A percentile compares a stretch with the other conserved stretches of the same genome.
Evolutionary conservation across 2,329 filamentous ascomycete species (phyloP).

Genomic region (Fusarium longipes): DNA sequence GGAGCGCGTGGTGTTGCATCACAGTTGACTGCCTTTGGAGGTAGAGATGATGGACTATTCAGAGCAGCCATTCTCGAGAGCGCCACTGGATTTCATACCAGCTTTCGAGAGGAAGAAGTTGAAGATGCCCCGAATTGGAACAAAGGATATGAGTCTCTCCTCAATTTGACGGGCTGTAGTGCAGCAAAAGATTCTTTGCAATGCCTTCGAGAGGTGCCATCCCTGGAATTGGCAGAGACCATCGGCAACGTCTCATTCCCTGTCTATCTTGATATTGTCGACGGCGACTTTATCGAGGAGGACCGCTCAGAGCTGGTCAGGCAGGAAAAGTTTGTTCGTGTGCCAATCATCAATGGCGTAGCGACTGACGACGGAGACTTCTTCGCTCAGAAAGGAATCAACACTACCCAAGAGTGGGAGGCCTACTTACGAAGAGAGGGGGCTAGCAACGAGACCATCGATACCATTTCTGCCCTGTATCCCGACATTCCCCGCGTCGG

Average conservation of each 20-base stretch:
- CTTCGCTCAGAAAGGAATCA: constrained; percentile 23
- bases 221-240: constrained; percentile 9
- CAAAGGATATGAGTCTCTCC: constrained; percentile 12
- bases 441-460: constrained; percentile 5
- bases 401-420: constrained; percentile 29
- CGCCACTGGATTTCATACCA: constrained; percentile 26
- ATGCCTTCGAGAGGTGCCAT: constrained; percentile 29
- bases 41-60: constrained; percentile 18
- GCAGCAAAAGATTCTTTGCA: background rate
- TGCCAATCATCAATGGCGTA: constrained; percentile 11
- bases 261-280: constrained; percentile 24
- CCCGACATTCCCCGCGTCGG: constrained; percentile 24
- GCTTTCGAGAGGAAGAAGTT: constrained; percentile 10
- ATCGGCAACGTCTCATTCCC: constrained; percentile 28
- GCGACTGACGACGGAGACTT: constrained; percentile 26
- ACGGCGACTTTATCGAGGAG: constrained; percentile 25
- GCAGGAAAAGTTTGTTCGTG: constrained; percentile 19
- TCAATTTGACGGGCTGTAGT: background rate
- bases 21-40: constrained; percentile 28
- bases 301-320: constrained; percentile 21
- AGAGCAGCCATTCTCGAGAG: constrained; percentile 34
- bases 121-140: constrained; percentile 2
- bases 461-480: constrained; percentile 17
- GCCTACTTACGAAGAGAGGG: constrained; percentile 16
- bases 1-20: constrained; percentile 29